Base-by-base conservation (phyloP, 106 monocot species). In the Allium cepa region DNA sequence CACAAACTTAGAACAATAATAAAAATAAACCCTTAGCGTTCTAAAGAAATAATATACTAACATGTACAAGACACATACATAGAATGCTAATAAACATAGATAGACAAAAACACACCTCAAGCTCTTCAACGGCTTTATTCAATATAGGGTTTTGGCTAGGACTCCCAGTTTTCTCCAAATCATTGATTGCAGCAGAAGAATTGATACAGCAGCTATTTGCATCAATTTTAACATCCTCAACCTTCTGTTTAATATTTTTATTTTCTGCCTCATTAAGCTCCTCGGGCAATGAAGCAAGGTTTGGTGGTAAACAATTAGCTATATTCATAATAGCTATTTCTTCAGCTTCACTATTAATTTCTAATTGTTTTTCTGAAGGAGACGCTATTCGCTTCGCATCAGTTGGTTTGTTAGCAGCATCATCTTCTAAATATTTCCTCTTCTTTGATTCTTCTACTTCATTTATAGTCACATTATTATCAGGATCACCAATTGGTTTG, bases 121-220 rank as follows among this genome's bases (percentile, higher is more conserved):
- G 88, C 77, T 92, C 96, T 76, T 92, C 88, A 10, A 81, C 10
- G 49, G 59, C 59, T 68, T 70, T 72, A 73, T 79, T 84, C 48
- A 28, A 72, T 46, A 52, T 7, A 63, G 51, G 1, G 67, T 48
- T 70, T 8, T 53, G 47, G 59, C 61, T 75, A n/a, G 47, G 61
- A 55, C 47, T 68, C 26, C 55, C 76, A 69, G n/a, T 52, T 56
- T 72, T 75, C 2, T 13, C 22, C 12, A 1, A 13, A 14, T 26
- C 55, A 56, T 62, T 53, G 11, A 66, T 74, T 17, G 51, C 52
- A 46, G n/a, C 48, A 9, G 70, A 74, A 16, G 27, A 15, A 16
- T 68, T 60, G 28, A 61, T 66, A 56, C 57, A 10, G 18, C 26
- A 22, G 46, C 50, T 47, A 66, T 51, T 75, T 13, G 45, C 68